Conservation (phyloP, 495 filamentous ascomycete species). For the Podospora conica region DNA sequence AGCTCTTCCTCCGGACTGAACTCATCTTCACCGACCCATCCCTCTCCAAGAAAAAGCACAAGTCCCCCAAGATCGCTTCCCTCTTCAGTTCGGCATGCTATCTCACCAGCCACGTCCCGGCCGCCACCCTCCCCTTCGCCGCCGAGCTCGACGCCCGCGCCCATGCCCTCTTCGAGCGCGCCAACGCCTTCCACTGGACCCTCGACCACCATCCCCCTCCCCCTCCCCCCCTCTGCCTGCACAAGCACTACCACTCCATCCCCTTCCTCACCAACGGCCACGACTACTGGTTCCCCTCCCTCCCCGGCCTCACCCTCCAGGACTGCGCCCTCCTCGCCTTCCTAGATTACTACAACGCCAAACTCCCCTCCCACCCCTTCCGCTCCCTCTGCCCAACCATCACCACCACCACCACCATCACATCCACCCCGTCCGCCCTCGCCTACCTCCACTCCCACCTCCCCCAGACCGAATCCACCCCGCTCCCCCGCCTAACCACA, state of each 20-base stretch:
- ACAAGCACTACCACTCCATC: background rate
- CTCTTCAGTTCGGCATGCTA: slow-evolving; percentile 4
- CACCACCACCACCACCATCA: background rate
- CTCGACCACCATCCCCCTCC: background rate
- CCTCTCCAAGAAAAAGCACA: background rate
- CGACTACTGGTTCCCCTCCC: background rate
- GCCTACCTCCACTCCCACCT: background rate
- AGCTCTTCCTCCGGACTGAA: slow-evolving; percentile 3
- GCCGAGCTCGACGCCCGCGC: background rate
- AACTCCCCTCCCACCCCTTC: background rate
- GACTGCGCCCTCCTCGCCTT: slow-evolving; percentile 2
- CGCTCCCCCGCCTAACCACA: background rate
- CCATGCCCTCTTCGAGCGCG: background rate
- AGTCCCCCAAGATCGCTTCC: background rate
- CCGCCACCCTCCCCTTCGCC: background rate
- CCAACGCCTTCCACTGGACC: background rate
- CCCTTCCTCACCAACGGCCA: slow-evolving; percentile 1
- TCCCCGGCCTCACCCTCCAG: background rate
- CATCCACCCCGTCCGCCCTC: background rate
- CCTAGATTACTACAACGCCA: background rate
- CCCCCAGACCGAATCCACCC: background rate
- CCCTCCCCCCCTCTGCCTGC: background rate
- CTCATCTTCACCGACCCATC: background rate
- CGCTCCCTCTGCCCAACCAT: background rate
- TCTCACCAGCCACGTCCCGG: background rate